These are phyloP conservation scores for Camelina sativa DNA, from an alignment of 345 rosid genomes.

Conservation along the genomic window DNA sequence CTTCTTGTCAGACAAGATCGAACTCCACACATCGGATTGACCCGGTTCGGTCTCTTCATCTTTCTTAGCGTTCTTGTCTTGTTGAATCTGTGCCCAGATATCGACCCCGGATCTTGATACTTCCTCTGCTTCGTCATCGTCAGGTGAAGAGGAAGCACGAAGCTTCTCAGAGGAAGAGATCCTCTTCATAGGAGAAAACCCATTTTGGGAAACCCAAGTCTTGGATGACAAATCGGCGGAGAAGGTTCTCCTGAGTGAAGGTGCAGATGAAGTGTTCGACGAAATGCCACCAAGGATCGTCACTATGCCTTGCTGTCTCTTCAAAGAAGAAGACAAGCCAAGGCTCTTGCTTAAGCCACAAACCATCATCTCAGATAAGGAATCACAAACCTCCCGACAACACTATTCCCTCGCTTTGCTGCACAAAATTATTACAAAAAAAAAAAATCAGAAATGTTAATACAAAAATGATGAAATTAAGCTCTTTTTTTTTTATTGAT, in stretches of 20 bases:
- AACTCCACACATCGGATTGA: conserved; percentile 66
- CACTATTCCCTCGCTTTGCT: conserved; percentile 40
- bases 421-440: conserved; percentile 22
- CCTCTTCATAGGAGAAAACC: conserved; percentile 59
- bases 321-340: conserved; percentile 52
- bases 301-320: conserved; percentile 73
- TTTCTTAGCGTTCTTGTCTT: conserved; percentile 46
- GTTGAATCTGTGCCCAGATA: conserved; percentile 59
- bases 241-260: conserved; percentile 75
- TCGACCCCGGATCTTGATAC: conserved; percentile 43
- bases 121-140: conserved; percentile 35
- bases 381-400: not conserved
- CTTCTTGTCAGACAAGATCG: conserved; percentile 57
- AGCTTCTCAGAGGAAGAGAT: conserved; percentile 63
- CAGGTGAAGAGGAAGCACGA: conserved; percentile 18
- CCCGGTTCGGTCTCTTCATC: conserved; percentile 38
- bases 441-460: not conserved
- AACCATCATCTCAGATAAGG: conserved; percentile 48
- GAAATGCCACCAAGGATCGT: conserved; percentile 64
- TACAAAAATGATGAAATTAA: not conserved
- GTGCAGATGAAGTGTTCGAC: conserved; percentile 42
- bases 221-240: conserved; percentile 89
- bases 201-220: conserved; percentile 64
- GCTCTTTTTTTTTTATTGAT: not conserved
- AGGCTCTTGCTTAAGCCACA: conserved; percentile 52